Conservation (phyloP, 1,284 basidiomycete genomes). For the Irpex sp. region DNA sequence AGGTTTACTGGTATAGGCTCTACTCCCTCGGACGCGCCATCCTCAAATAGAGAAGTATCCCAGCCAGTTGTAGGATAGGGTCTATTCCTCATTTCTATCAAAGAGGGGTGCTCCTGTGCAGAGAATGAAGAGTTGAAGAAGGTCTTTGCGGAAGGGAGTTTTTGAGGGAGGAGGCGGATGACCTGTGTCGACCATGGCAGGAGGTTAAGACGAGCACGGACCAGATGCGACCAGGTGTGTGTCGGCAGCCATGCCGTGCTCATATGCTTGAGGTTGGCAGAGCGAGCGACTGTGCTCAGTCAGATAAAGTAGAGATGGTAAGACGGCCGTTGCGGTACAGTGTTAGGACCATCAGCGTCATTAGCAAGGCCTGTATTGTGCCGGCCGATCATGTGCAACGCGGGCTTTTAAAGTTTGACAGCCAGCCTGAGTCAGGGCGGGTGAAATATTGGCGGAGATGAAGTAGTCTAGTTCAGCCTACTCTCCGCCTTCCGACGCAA, state of each 20-base stretch:
- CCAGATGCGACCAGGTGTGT: not conserved
- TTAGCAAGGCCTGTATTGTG: too few species aligned
- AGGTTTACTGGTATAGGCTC: not conserved
- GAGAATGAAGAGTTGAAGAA: constrained; percentile 19
- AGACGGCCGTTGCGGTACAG: too few species aligned
- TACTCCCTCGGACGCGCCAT: constrained; percentile 20
- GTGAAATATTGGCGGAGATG: too few species aligned
- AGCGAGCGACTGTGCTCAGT: not conserved
- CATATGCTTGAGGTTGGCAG: not conserved
- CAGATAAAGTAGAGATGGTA: too few species aligned
- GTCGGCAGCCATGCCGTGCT: not conserved
- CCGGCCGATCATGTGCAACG: too few species aligned
- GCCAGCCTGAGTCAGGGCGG: too few species aligned
- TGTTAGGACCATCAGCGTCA: too few species aligned
- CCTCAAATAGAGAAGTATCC: constrained; percentile 30
- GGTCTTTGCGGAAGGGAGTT: constrained; percentile 11
- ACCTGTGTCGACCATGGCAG: not conserved
- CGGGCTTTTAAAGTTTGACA: too few species aligned
- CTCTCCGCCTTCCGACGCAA: too few species aligned
- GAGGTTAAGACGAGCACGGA: not conserved
- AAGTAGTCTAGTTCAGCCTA: too few species aligned
- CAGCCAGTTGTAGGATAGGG: constrained; percentile 24
- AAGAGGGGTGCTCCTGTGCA: constrained; percentile 25
- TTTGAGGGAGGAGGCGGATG: constrained; percentile 3
- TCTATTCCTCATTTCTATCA: constrained; percentile 24